phyloP scores from a whole-genome alignment of 208 protist species.

The Lotmaria passim region DNA sequence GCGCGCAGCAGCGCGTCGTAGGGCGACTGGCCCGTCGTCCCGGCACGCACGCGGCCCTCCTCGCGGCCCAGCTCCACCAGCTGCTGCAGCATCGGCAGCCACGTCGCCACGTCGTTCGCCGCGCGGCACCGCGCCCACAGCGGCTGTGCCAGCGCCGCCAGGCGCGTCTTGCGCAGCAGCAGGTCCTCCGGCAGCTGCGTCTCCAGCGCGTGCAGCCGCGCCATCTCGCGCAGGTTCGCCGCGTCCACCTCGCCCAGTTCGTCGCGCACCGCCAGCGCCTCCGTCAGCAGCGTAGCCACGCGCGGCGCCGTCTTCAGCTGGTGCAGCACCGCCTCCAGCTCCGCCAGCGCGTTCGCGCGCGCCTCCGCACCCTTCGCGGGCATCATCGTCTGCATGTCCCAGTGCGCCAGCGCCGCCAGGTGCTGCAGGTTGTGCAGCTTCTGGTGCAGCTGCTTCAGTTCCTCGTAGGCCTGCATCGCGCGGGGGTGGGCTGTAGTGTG shows the following conservation, averaged over 20 bases:
- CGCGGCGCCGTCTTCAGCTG: constrained; percentile 33
- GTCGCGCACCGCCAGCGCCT: neutral
- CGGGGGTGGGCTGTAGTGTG: no score
- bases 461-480: constrained; percentile 51
- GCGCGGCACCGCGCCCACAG: constrained; percentile 58
- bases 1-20: constrained; percentile 71
- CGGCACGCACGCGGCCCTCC: constrained; percentile 37
- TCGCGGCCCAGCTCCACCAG: constrained; percentile 50
- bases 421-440: constrained; percentile 51
- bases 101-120: constrained; percentile 58
- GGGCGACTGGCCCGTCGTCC: constrained; percentile 1
- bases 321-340: constrained; percentile 14
- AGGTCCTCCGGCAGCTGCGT: constrained; percentile 46
- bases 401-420: constrained; percentile 40
- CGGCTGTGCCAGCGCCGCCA: constrained; percentile 36
- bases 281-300: neutral
- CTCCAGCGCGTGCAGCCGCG: constrained; percentile 23
- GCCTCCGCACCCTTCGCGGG: constrained; percentile 46
- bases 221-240: constrained; percentile 67
- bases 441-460: constrained; percentile 46
- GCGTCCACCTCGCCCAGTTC: constrained; percentile 58
- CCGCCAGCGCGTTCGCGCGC: constrained; percentile 44
- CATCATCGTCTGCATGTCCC: constrained; percentile 68
- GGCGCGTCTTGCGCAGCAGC: constrained; percentile 40
- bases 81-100: constrained; percentile 57